Percentiles rank a stretch among this genome's conserved stretches.
These are phyloP conservation scores for Urtica urens DNA, from an alignment of 306 rosid genomes.

Conservation along the genomic window DNA sequence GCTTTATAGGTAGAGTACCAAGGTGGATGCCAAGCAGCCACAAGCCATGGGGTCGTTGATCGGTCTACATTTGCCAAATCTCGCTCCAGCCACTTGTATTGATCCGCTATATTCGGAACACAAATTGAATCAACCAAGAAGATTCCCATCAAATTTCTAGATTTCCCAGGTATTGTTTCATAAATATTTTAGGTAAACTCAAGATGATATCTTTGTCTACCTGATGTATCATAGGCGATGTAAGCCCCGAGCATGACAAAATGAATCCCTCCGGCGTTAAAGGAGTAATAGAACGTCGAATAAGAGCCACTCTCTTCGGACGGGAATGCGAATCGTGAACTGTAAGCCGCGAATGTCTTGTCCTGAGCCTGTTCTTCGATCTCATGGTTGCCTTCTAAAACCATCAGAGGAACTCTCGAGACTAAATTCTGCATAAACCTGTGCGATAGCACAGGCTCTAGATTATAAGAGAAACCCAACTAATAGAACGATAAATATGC, in stretches of 20 bases:
- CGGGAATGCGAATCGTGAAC: slow-evolving; percentile 85
- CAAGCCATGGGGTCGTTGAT: slow-evolving; percentile 74
- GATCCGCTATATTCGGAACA: slow-evolving; percentile 37
- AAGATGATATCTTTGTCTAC: too few species aligned
- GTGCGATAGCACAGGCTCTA: too few species aligned
- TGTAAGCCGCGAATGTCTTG: slow-evolving; percentile 56
- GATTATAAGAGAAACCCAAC: background rate
- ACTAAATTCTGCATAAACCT: slow-evolving; percentile 78
- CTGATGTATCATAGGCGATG: slow-evolving; percentile 37
- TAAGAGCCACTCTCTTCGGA: slow-evolving; percentile 72
- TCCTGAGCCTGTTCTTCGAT: slow-evolving; percentile 47
- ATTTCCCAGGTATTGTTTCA: too few species aligned
- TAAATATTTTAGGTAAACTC: too few species aligned
- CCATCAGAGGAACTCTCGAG: slow-evolving; percentile 74
- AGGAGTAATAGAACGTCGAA: slow-evolving; percentile 71
- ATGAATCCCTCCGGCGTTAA: slow-evolving; percentile 79
- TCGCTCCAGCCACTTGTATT: slow-evolving; percentile 71
- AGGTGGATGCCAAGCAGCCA: slow-evolving; percentile 81
- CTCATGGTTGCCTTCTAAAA: slow-evolving; percentile 87
- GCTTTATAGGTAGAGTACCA: slow-evolving; percentile 67
- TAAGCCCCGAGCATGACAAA: slow-evolving; percentile 88
- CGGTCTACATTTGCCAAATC: slow-evolving; percentile 64
- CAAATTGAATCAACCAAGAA: background rate
- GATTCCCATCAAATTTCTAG: background rate
- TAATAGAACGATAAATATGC: background rate